These are phyloP conservation scores for Fonsecaea erecta DNA, from an alignment of 2,329 filamentous ascomycete genomes.

Conservation along the genomic window DNA sequence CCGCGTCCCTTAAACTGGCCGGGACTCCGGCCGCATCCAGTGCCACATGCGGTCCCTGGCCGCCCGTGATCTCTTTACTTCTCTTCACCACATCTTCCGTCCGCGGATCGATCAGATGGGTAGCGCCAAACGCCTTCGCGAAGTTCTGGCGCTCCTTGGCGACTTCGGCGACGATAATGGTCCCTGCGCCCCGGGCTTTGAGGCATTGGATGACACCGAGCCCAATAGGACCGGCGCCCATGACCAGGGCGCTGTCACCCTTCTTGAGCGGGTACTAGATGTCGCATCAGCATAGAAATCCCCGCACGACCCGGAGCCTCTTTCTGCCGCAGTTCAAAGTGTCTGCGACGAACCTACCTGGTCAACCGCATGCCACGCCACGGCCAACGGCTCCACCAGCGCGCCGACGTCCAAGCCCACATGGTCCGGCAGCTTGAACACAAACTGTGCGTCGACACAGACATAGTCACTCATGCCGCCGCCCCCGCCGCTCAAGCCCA, in stretches of 20 bases:
- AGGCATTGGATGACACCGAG: constrained; percentile 65
- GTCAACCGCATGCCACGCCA: constrained; percentile 67
- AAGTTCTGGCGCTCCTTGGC: constrained; percentile 57
- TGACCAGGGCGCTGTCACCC: constrained; percentile 58
- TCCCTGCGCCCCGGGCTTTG: constrained; percentile 56
- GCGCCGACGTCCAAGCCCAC: constrained; percentile 60
- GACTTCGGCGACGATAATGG: constrained; percentile 64
- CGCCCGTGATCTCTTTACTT: constrained; percentile 54
- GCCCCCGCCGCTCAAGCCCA: constrained; percentile 55
- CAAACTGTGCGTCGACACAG: constrained; percentile 56
- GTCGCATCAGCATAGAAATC: not conserved
- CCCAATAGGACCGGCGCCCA: constrained; percentile 68
- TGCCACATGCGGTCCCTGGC: constrained; percentile 59
- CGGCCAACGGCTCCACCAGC: constrained; percentile 66
- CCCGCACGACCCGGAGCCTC: not conserved
- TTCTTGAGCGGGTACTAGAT: constrained; percentile 48
- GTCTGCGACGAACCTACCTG: constrained; percentile 36
- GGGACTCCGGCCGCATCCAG: constrained; percentile 68
- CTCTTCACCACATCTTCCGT: constrained; percentile 52
- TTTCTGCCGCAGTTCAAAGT: not conserved
- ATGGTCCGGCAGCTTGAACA: constrained; percentile 58
- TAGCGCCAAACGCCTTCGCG: constrained; percentile 60
- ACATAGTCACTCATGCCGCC: constrained; percentile 63
- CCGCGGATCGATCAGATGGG: constrained; percentile 58
- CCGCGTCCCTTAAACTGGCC: constrained; percentile 54